Base-by-base conservation (phyloP, 2,329 filamentous ascomycete genomes). In the Trichoderma semiorbis region DNA sequence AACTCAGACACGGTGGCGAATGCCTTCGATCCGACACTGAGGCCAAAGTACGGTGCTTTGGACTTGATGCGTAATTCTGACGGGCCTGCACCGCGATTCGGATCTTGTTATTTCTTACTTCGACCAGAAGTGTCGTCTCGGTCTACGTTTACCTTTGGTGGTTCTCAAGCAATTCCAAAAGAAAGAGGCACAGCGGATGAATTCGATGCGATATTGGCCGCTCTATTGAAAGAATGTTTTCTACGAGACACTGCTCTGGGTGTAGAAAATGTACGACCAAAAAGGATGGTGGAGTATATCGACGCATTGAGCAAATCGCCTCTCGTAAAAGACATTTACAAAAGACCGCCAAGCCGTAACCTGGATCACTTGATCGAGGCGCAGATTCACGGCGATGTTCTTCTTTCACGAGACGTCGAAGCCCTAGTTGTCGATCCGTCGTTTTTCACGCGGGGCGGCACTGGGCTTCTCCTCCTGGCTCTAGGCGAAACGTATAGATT, bases 41-140 rank as follows among this genome's bases (percentile, higher is more conserved):
- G 74, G 18, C 74, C 74, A 21, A 74, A 75, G 28, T 76, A 76
- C 53, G 74, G 75, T 7, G 75, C 75, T 12, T 43, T 76, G 16
- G 73, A 75, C 57, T 63, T 76, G 10, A 72, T 73, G 69, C 57
- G 71, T 34, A 70, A 58, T 36, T 69, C 74, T 6, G 74, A 75
- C 18, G 74, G 75, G 10, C 74, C 74, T 14, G 72, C 75, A 1
- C 71, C 72, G 12, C 71, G 75, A 7, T 76, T 76, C 32, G 75
- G 75, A 2, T 76, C 74, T 2, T 74, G 73, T 57, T 76, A 70
- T 32, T 72, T 76, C 32, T 34, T 76, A 5, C 62, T 75, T 26
- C 74, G 72, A n/a, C 64, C 72, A 1, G 30, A 69, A 3, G 71
- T 73, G 5, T 72, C 73, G 10, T 26, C 11, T 5, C 58, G 75